Conservation (phyloP, 2,329 filamentous ascomycete species). For the Aspergillus piperis region DNA sequence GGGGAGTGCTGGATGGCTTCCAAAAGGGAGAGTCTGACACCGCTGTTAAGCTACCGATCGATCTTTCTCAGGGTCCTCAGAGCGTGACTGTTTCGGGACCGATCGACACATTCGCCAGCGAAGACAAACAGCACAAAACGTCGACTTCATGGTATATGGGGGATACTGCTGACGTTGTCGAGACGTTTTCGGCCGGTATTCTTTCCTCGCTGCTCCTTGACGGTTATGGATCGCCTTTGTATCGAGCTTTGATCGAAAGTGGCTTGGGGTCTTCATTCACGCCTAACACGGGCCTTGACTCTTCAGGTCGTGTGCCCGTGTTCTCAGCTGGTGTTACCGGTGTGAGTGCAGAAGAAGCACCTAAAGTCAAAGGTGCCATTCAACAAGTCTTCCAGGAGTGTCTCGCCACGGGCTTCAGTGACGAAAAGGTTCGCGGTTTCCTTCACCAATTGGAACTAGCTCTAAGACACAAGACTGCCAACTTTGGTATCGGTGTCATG, state of each 20-base stretch:
- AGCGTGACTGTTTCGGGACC: constrained; percentile 76
- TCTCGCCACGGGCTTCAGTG: constrained; percentile 76
- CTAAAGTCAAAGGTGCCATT: constrained; percentile 73
- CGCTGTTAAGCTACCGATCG: constrained; percentile 74
- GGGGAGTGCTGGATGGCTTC: constrained; percentile 73
- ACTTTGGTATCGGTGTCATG: constrained; percentile 88
- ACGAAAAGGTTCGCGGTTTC: constrained; percentile 87
- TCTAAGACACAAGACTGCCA: constrained; percentile 93
- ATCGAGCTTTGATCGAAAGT: constrained; percentile 82
- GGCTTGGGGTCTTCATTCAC: constrained; percentile 92
- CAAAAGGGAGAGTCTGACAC: constrained; percentile 68
- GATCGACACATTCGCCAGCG: constrained; percentile 79
- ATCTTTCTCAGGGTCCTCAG: constrained; percentile 66
- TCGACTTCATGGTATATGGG: constrained; percentile 91
- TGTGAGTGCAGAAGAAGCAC: constrained; percentile 77
- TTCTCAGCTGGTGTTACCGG: constrained; percentile 91
- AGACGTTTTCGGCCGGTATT: constrained; percentile 83
- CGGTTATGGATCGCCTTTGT: constrained; percentile 92
- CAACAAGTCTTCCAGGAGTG: constrained; percentile 70
- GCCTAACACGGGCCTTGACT: constrained; percentile 90
- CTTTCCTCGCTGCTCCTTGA: constrained; percentile 84
- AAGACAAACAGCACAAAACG: constrained; percentile 88
- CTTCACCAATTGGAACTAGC: constrained; percentile 92
- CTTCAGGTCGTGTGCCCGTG: constrained; percentile 72
- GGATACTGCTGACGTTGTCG: constrained; percentile 76